Conservation (phyloP, 2,329 filamentous ascomycete genomes). For the Alternaria consortialis region DNA sequence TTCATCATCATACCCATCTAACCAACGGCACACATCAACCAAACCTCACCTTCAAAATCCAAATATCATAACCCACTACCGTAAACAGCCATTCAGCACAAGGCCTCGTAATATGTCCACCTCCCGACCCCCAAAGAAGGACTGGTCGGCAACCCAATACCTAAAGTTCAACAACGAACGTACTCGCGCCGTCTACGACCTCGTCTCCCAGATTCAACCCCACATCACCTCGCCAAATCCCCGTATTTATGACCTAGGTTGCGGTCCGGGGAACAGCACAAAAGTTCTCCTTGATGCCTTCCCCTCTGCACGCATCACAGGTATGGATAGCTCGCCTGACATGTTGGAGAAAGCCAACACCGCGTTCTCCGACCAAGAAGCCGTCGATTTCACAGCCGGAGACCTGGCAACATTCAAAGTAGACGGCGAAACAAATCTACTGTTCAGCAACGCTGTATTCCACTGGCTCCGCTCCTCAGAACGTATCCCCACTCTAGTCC, state of each 20-base stretch:
- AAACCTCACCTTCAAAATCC: neutral
- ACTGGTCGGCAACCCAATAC: slow-evolving; percentile 67
- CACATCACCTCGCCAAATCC: slow-evolving; percentile 37
- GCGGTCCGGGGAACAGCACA: slow-evolving; percentile 69
- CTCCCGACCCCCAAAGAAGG: slow-evolving; percentile 28
- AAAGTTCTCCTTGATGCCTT: slow-evolving; percentile 59
- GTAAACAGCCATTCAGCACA: neutral
- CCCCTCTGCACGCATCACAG: slow-evolving; percentile 58
- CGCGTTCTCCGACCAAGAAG: slow-evolving; percentile 40
- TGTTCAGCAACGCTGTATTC: slow-evolving; percentile 67
- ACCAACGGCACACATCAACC: neutral
- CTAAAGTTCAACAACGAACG: slow-evolving; percentile 64
- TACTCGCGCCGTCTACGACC: slow-evolving; percentile 63
- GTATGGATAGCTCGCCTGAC: slow-evolving; percentile 64
- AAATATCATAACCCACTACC: neutral
- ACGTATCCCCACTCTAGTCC: slow-evolving; percentile 58
- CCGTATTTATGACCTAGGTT: slow-evolving; percentile 66
- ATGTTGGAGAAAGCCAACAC: slow-evolving; percentile 63
- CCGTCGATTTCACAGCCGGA: slow-evolving; percentile 57
- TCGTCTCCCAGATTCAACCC: slow-evolving; percentile 60
- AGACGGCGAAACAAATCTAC: slow-evolving; percentile 40
- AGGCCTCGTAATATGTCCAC: neutral
- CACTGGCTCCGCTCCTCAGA: slow-evolving; percentile 62
- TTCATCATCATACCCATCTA: neutral
- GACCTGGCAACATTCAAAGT: slow-evolving; percentile 58